Evolutionary conservation across 202 grass and related monocot species (phyloP).

Genomic region (Schoenoplectus triqueter): DNA sequence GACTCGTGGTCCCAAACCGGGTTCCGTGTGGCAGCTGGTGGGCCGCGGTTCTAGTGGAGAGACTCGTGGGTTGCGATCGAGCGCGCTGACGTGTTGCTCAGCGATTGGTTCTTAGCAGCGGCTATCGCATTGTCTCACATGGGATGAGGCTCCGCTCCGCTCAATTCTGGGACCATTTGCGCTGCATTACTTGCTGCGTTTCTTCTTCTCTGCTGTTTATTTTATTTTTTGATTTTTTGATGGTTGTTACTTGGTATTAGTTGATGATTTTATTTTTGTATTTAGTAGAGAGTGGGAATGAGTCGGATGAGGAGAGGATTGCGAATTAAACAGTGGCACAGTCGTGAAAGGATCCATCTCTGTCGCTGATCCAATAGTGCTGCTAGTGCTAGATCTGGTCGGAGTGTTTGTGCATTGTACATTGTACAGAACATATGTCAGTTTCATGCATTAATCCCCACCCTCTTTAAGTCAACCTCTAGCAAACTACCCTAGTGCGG

Average conservation of each 20-base stretch:
- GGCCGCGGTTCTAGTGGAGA: neutral
- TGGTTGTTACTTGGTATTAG: neutral
- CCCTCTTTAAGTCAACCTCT: constrained; percentile 23
- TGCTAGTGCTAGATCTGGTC: constrained; percentile 21
- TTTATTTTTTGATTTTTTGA: neutral
- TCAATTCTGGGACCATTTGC: constrained; percentile 25
- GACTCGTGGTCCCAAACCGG: constrained; percentile 24
- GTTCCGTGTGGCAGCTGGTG: constrained; percentile 11
- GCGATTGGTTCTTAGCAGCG: constrained; percentile 4
- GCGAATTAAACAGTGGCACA: constrained; percentile 25
- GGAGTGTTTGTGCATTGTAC: constrained; percentile 7
- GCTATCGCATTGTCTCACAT: constrained; percentile 40
- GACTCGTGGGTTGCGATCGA: constrained; percentile 36
- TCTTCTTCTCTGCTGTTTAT: neutral
- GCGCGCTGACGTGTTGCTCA: neutral
- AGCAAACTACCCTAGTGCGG: neutral
- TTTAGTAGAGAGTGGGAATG: neutral
- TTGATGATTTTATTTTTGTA: neutral
- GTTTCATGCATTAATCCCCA: neutral
- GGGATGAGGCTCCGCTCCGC: neutral
- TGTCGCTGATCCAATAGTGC: constrained; percentile 28
- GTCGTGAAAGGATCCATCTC: neutral
- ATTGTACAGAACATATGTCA: constrained; percentile 13
- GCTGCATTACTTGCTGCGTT: neutral
- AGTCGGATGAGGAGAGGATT: neutral